A percentile compares a stretch with the other conserved stretches of the same genome.
These are phyloP conservation scores for Lachancea nothofagi DNA, from an alignment of 805 yeast species.

Conservation along the genomic window DNA sequence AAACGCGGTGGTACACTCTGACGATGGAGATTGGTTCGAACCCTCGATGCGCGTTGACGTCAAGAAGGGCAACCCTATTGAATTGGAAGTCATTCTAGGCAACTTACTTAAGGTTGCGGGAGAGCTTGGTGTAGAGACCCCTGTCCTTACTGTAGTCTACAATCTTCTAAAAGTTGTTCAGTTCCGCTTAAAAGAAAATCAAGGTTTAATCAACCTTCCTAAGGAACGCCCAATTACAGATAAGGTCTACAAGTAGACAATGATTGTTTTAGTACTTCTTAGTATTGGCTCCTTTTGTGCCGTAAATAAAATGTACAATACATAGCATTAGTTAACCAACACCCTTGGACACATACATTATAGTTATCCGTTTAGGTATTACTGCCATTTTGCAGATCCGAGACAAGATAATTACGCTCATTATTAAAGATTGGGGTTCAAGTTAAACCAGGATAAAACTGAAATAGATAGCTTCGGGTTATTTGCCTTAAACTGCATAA, in stretches of 20 bases:
- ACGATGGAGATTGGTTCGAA: conserved; percentile 50
- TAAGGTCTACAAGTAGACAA: conserved; percentile 1
- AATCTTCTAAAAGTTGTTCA: conserved; percentile 55
- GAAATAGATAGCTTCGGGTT: too few relatives aligned
- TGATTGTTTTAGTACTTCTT: too few relatives aligned
- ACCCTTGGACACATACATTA: too few relatives aligned
- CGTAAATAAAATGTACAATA: too few relatives aligned
- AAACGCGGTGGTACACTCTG: conserved; percentile 47
- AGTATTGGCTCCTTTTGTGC: too few relatives aligned
- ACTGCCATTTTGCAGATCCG: too few relatives aligned
- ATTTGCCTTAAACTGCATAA: too few relatives aligned
- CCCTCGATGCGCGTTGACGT: conserved; percentile 72
- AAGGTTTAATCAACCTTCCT: conserved; percentile 42
- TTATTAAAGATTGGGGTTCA: too few relatives aligned
- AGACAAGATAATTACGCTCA: too few relatives aligned
- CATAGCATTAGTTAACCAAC: too few relatives aligned
- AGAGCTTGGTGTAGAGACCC: conserved; percentile 45
- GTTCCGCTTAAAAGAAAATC: conserved; percentile 51
- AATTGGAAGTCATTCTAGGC: conserved; percentile 65
- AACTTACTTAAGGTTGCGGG: conserved; percentile 49
- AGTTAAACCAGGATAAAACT: too few relatives aligned
- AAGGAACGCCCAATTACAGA: conserved; percentile 32
- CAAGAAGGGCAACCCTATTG: conserved; percentile 59
- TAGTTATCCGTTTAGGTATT: too few relatives aligned
- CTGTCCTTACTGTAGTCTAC: conserved; percentile 52